Evolutionary conservation across 495 filamentous ascomycete genomes (phyloP).

Genomic region (Staphylotrichum tortipilum): DNA sequence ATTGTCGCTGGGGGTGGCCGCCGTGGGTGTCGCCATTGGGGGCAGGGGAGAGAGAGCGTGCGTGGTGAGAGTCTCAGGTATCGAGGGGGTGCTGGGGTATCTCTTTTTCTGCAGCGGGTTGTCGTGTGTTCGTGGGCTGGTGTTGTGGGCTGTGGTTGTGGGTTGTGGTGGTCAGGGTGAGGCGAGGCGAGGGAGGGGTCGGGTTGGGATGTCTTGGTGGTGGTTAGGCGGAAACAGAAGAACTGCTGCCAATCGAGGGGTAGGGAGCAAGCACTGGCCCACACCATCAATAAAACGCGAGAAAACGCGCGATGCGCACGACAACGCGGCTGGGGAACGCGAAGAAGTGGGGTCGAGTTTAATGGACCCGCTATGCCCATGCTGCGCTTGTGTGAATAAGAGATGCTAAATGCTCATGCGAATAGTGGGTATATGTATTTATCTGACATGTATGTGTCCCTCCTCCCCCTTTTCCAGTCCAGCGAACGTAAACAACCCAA

Average conservation of each 20-base stretch:
- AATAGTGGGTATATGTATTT: constrained; percentile 4
- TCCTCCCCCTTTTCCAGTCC: background rate
- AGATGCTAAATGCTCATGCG: background rate
- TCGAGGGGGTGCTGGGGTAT: constrained; percentile 1
- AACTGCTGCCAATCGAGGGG: no score
- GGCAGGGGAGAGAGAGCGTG: background rate
- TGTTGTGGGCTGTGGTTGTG: no score
- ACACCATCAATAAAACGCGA: constrained; percentile 27
- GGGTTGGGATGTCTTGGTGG: background rate
- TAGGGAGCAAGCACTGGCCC: background rate
- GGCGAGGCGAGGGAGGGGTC: background rate
- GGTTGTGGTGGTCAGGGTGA: no score
- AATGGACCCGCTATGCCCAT: constrained; percentile 15
- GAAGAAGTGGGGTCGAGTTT: constrained; percentile 11
- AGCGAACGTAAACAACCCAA: background rate
- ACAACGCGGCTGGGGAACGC: constrained; percentile 14
- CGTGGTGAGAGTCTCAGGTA: constrained; percentile 1
- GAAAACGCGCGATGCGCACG: constrained; percentile 23
- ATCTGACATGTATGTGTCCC: no score
- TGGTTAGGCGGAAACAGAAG: background rate
- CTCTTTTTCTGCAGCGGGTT: no score
- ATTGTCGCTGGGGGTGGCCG: constrained; percentile 37
- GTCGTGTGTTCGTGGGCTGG: no score
- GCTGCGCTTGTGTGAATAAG: no score
- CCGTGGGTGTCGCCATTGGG: constrained; percentile 29